Evolutionary conservation across 2,329 filamentous ascomycete species (phyloP), one percentile per base, ranked within the genome.

Genomic region (Verticillium zaregamsianum): DNA sequence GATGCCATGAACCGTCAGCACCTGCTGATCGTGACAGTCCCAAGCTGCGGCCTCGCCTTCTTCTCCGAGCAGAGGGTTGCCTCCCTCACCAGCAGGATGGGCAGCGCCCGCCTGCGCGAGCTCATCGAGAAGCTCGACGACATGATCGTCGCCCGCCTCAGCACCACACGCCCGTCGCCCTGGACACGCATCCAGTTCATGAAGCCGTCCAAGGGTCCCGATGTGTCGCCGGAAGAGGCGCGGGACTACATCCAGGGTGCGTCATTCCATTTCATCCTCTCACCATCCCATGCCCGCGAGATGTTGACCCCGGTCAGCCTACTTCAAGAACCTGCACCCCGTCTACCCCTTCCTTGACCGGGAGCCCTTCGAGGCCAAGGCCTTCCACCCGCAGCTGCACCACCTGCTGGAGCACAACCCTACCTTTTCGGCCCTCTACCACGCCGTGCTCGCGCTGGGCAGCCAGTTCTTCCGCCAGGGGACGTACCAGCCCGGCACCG

Each of bases 261-360:
- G 37, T 40, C 17, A 12, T 37, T 40, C 15, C 6, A 15, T 2
- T 40, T 12, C 15, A 15, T 15, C 17, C 37, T 40, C 14, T 17
- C 15, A n/a, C 5, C 17, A 8, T 40, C 37, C 1, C 2, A 7
- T n/a, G 6, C 17, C 5, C 37, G 2, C 4, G 2, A 40, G 2
- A 54, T 17, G n/a, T 28, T 60, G 32, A 60, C 17, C 17, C 23
- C 7, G 5, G 5, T 31, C 1, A 76, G 74, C 70, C 14, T 77
- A 76, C 59, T 77, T 77, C 58, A 62, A 69, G 5, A 67, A 74
- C 23, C 57, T 76, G 2, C 74, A 77, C 60, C 73, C 73, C 4
- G 59, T 76, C 0, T 74, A 76, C 61, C 74, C 76, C 1, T 76
- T 77, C 59, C 66, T 77, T 5, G 69, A 75, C 56, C 64, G 66